phyloP scores from a whole-genome alignment of 1,139 yeast genomes.

The Sugiyamaella novakii region DNA sequence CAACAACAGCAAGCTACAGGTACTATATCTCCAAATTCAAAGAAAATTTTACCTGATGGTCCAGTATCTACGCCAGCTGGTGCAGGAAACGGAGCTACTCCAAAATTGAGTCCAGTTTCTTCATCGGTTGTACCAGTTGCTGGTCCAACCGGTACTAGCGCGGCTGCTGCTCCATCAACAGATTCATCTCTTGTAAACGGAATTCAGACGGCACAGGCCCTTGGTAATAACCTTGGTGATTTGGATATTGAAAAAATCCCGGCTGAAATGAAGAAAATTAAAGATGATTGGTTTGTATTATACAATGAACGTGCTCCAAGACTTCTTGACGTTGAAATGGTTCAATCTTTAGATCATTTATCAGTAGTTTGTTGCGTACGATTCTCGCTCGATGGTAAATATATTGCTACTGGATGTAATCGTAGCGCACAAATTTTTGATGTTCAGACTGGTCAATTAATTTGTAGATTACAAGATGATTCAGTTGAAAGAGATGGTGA shows the following conservation, averaged over 20 bases:
- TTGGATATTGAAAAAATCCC: conserved; percentile 78
- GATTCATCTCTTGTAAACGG: conserved; percentile 21
- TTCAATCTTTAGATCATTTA: conserved; percentile 87
- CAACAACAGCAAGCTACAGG: conserved; percentile 23
- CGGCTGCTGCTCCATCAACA: conserved; percentile 9
- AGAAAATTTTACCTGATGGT: conserved; percentile 15
- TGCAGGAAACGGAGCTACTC: conserved; percentile 21
- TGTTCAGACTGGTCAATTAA: conserved; percentile 87
- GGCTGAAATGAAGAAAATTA: conserved; percentile 78
- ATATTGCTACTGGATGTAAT: conserved; percentile 95
- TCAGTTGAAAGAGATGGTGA: conserved; percentile 60
- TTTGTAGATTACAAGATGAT: conserved; percentile 87
- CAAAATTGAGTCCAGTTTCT: conserved; percentile 14
- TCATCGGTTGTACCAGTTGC: conserved; percentile 21
- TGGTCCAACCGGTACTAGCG: conserved; percentile 17
- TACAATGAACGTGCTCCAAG: conserved; percentile 86
- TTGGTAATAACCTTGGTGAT: conserved; percentile 68
- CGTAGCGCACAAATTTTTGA: conserved; percentile 93
- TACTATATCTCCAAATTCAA: conserved; percentile 10
- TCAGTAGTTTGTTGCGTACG: conserved; percentile 97
- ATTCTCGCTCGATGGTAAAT: conserved; percentile 89
- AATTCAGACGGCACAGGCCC: conserved; percentile 26
- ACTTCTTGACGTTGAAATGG: conserved; percentile 78
- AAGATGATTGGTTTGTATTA: conserved; percentile 83
- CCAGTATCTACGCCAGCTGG: conserved; percentile 6